Conservation (phyloP, 768 basidiomycete genomes). For the Rhodotorula kratochvilovae region DNA sequence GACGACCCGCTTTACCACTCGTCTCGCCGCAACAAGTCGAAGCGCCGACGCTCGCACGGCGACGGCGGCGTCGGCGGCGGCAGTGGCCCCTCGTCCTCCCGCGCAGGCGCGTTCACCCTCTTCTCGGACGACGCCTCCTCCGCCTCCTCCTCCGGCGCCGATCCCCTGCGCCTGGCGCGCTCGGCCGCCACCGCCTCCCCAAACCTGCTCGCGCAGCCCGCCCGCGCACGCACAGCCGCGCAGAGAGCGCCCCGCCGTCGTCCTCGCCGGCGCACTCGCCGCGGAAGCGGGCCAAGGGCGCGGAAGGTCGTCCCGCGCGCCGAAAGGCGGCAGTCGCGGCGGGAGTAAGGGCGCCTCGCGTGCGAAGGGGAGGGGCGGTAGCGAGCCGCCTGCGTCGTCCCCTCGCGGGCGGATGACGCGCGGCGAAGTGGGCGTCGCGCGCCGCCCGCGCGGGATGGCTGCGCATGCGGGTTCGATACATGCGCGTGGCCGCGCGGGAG, state of each 20-base stretch:
- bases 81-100: too few species aligned
- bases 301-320: neutral
- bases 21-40: neutral
- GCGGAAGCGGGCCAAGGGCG: neutral
- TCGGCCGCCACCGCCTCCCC: neutral
- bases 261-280: neutral
- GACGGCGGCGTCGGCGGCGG: neutral
- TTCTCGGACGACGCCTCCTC: neutral
- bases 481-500: too few species aligned
- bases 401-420: neutral
- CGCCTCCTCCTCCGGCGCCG: neutral
- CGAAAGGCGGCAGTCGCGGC: too few species aligned
- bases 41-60: neutral
- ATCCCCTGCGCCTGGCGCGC: too few species aligned
- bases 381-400: slow-evolving; percentile 18
- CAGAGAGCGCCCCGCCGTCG: slow-evolving; percentile 11
- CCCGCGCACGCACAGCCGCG: neutral
- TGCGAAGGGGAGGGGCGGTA: slow-evolving; percentile 4
- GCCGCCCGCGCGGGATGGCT: neutral
- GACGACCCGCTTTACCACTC: neutral
- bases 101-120: too few species aligned
- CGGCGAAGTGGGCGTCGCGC: neutral
- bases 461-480: too few species aligned
- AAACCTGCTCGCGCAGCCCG: too few species aligned
- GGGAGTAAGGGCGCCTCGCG: neutral